Evolutionary conservation across 2,329 filamentous ascomycete species (phyloP), one percentile per base, ranked within the genome.

Genomic region (Tolypocladium ophioglossoides): DNA sequence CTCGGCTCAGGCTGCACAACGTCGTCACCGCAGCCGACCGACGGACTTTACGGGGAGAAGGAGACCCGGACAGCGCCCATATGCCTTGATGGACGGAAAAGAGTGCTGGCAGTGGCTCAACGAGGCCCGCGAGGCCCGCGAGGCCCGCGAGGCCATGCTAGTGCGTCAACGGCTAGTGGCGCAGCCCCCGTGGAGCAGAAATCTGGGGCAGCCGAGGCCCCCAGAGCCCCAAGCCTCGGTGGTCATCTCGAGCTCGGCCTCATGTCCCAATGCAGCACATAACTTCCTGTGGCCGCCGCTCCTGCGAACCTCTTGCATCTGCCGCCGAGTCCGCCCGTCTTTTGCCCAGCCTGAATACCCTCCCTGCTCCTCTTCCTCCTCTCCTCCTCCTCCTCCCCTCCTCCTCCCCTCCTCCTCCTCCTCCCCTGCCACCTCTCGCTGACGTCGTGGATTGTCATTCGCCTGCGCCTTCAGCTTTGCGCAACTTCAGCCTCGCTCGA

Each of bases 191-290:
- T 48, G 38, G 22, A 30, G 30, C 34, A 27, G 30, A 48, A 56
- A 51, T 59, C 59, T 59, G 58, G 57, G 51, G 55, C 55, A 55
- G 49, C 58, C 58, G 56, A 56, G 58, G 55, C 55, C 58, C 58
- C 53, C 47, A 41, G 51, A 53, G 52, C 59, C 59, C 59, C 59
- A 41, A n/a, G n/a, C n/a, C n/a, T n/a, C n/a, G n/a, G n/a, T n/a
- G n/a, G n/a, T n/a, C n/a, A n/a, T n/a, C 44, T 47, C 44, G 7
- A 32, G 8, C 47, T 52, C 48, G 51, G 50, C 55, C 11, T 57
- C 55, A 54, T 52, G 53, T 39, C 57, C 53, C 50, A 32, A 55
- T 54, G 18, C 24, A 58, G 57, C 53, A 46, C 52, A 44, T 55
- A 53, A n/a, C 53, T 20, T 50, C 41, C 40, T 30, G 24, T 14